Evolutionary conservation across 2,329 filamentous ascomycete species (phyloP).

Genomic region (Biscogniauxia mediterranea): DNA sequence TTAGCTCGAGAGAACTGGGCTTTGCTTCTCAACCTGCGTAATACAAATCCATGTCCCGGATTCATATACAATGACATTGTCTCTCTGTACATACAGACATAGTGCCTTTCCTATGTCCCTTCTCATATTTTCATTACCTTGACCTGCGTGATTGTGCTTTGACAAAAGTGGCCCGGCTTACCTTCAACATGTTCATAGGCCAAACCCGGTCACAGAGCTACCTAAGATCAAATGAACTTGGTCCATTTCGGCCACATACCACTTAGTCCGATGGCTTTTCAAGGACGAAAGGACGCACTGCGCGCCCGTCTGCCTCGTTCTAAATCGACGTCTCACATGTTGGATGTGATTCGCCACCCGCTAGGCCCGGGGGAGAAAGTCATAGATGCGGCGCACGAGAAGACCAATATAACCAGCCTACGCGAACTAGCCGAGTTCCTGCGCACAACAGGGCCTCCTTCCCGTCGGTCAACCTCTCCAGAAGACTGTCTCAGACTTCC

Average conservation of each 20-base stretch:
- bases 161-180: too few species aligned
- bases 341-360: constrained; percentile 11
- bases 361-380: constrained; percentile 8
- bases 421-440: constrained; percentile 24
- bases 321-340: constrained; percentile 29
- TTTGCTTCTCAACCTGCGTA: too few species aligned
- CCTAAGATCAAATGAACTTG: constrained; percentile 18
- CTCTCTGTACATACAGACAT: too few species aligned
- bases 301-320: constrained; percentile 25
- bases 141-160: background rate
- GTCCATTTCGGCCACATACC: constrained; percentile 13
- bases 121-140: background rate
- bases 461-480: constrained; percentile 7
- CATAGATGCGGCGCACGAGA: constrained; percentile 14
- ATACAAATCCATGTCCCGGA: too few species aligned
- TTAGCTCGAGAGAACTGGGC: background rate
- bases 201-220: constrained; percentile 11
- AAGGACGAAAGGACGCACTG: constrained; percentile 6
- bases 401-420: constrained; percentile 17
- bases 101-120: too few species aligned
- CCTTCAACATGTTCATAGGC: background rate
- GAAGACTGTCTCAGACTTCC: constrained; percentile 19
- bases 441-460: constrained; percentile 22
- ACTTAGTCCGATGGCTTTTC: constrained; percentile 12
- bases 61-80: too few species aligned